Evolutionary conservation across 169 alveolate species (phyloP).

Genomic region (Plasmodium vivax): DNA sequence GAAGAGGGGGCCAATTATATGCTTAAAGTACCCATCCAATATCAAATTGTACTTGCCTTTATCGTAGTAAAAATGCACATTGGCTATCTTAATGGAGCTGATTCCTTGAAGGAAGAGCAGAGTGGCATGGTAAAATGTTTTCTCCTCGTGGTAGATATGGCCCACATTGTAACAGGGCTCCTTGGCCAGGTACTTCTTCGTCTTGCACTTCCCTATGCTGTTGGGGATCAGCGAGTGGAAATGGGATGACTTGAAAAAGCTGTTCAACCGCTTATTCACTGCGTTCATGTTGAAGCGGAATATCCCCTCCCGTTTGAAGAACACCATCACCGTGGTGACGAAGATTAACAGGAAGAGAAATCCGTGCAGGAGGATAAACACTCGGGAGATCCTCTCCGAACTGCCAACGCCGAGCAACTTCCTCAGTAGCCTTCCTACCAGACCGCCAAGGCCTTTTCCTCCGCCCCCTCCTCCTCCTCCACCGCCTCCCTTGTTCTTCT

Average conservation of each 20-base stretch:
- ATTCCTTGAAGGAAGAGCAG: slow-evolving; percentile 55
- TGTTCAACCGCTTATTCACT: slow-evolving; percentile 39
- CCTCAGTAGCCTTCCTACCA: not conserved
- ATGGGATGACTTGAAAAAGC: slow-evolving; percentile 28
- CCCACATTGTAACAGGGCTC: slow-evolving; percentile 65
- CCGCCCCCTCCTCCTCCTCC: not conserved
- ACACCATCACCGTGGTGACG: not conserved
- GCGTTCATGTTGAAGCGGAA: slow-evolving; percentile 20
- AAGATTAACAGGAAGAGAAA: slow-evolving; percentile 12
- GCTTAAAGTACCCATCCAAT: slow-evolving; percentile 33
- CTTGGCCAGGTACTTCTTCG: slow-evolving; percentile 53
- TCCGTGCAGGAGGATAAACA: not conserved
- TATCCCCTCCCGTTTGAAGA: slow-evolving; percentile 10
- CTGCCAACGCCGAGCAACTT: not conserved
- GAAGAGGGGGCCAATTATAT: slow-evolving; percentile 65
- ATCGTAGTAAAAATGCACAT: slow-evolving; percentile 40
- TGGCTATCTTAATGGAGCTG: slow-evolving; percentile 25
- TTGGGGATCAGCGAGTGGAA: slow-evolving; percentile 27
- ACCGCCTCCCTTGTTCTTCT: slow-evolving; percentile 2
- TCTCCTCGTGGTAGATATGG: slow-evolving; percentile 63
- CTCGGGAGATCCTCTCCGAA: not conserved
- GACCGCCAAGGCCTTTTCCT: not conserved
- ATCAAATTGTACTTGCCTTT: slow-evolving; percentile 31
- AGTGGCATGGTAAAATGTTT: slow-evolving; percentile 71
- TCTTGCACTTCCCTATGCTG: slow-evolving; percentile 64